Evolutionary conservation across 164 flowering plant species (phyloP).

Genomic region (Malania oleifera): DNA sequence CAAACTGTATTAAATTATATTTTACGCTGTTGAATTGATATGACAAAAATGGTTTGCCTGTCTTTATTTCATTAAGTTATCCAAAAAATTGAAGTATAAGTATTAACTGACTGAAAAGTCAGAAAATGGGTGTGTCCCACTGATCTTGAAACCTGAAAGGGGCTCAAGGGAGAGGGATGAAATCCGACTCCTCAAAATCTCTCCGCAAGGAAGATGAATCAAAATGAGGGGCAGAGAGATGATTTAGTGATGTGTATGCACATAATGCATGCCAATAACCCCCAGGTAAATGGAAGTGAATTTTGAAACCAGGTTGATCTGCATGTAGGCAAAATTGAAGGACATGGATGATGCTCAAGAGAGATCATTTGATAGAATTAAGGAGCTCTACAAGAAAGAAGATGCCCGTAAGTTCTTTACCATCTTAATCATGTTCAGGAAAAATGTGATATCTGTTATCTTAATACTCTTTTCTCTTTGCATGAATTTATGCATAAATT

Average conservation of each 20-base stretch:
- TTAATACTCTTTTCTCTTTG: background rate
- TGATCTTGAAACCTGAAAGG: no score
- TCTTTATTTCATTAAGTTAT: no score
- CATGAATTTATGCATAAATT: background rate
- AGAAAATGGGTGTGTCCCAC: no score
- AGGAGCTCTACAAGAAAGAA: conserved; percentile 48
- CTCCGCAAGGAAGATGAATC: background rate
- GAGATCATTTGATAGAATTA: conserved; percentile 42
- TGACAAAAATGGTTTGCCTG: no score
- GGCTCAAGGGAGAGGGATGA: no score
- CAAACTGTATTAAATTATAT: no score
- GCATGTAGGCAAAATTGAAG: conserved; percentile 62
- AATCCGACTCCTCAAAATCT: no score
- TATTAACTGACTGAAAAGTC: no score
- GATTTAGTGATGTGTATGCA: background rate
- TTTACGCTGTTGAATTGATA: no score
- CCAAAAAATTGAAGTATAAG: no score
- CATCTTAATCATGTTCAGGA: background rate
- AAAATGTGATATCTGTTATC: background rate
- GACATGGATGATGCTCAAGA: conserved; percentile 45
- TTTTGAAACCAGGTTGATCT: background rate
- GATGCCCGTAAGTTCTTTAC: conserved; percentile 49
- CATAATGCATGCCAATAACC: background rate
- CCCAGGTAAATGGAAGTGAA: background rate
- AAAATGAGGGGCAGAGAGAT: background rate